Conservation (phyloP, 257 asterid species). For the Knoxia roxburghii region DNA sequence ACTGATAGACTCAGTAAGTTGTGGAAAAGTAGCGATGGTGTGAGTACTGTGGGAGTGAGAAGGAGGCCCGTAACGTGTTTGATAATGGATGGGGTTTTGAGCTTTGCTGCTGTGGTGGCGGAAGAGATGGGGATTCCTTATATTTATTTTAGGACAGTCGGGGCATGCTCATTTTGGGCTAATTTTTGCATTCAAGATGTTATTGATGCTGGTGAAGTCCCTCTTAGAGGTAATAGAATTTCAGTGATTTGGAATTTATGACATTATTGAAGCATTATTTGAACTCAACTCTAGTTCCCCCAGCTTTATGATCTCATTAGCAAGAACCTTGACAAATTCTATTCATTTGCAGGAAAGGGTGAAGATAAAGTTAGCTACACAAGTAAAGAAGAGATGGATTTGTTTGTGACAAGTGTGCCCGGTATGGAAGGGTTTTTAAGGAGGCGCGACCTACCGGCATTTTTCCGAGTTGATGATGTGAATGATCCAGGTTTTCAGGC, state of each 20-base stretch:
- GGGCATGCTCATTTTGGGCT: slow-evolving; percentile 19
- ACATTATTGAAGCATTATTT: too few relatives aligned
- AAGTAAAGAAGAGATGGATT: slow-evolving; percentile 15
- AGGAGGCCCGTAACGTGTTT: slow-evolving; percentile 8
- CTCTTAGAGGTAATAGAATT: neutral
- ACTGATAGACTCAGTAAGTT: slow-evolving; percentile 4
- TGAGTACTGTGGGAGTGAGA: neutral
- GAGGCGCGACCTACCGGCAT: slow-evolving; percentile 32
- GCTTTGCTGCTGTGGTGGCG: slow-evolving; percentile 14
- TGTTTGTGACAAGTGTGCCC: slow-evolving; percentile 9
- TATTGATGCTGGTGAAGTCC: slow-evolving; percentile 18
- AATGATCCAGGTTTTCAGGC: slow-evolving; percentile 12
- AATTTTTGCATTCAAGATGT: slow-evolving; percentile 17
- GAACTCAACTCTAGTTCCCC: too few relatives aligned
- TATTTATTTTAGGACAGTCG: slow-evolving; percentile 16
- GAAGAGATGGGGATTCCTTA: slow-evolving; percentile 13
- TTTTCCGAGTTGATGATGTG: slow-evolving; percentile 17
- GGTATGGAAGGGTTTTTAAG: slow-evolving; percentile 34
- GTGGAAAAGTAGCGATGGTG: neutral
- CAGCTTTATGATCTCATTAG: too few relatives aligned
- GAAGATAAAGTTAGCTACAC: slow-evolving; percentile 4
- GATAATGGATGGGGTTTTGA: slow-evolving; percentile 8
- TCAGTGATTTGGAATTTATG: too few relatives aligned
- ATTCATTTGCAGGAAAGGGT: slow-evolving; percentile 5
- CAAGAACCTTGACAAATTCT: too few relatives aligned